Evolutionary conservation across 2,329 filamentous ascomycete genomes (phyloP).

Genomic region (Alternaria sp.): DNA sequence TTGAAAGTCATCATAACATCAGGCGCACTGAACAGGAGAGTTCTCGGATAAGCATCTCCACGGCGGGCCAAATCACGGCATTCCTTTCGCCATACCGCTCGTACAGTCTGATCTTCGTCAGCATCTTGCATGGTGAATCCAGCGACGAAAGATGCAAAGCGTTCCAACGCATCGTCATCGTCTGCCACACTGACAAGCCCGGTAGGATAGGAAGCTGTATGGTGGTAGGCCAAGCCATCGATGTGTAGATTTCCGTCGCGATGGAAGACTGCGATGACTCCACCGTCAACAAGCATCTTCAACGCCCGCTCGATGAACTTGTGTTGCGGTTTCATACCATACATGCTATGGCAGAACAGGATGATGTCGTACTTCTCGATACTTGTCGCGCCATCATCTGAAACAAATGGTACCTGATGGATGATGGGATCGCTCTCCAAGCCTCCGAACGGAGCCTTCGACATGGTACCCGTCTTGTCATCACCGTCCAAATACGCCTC

Average conservation of each 20-base stretch:
- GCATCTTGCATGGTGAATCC: constrained; percentile 55
- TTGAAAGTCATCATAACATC: constrained; percentile 63
- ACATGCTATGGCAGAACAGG: constrained; percentile 71
- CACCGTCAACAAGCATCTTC: constrained; percentile 57
- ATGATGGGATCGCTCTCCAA: constrained; percentile 55
- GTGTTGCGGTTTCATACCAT: constrained; percentile 64
- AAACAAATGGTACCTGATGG: constrained; percentile 52
- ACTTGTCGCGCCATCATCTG: constrained; percentile 32
- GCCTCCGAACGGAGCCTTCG: constrained; percentile 53
- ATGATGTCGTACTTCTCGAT: constrained; percentile 62
- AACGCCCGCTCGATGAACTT: constrained; percentile 59
- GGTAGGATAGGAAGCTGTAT: constrained; percentile 58
- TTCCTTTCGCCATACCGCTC: constrained; percentile 59
- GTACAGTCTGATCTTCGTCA: constrained; percentile 45
- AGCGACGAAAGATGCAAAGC: constrained; percentile 63
- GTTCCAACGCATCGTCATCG: constrained; percentile 58
- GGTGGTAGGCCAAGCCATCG: constrained; percentile 60
- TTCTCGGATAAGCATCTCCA: constrained; percentile 48
- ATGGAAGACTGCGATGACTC: constrained; percentile 65
- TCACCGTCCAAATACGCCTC: constrained; percentile 52
- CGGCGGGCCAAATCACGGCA: constrained; percentile 60
- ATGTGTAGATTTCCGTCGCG: constrained; percentile 58
- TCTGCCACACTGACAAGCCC: constrained; percentile 57
- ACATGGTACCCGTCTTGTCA: constrained; percentile 13
- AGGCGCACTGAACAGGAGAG: constrained; percentile 61